Evolutionary conservation across 805 yeast genomes (phyloP), one percentile per base, ranked within the genome.

Genomic region (Hanseniaspora mollemarum): DNA sequence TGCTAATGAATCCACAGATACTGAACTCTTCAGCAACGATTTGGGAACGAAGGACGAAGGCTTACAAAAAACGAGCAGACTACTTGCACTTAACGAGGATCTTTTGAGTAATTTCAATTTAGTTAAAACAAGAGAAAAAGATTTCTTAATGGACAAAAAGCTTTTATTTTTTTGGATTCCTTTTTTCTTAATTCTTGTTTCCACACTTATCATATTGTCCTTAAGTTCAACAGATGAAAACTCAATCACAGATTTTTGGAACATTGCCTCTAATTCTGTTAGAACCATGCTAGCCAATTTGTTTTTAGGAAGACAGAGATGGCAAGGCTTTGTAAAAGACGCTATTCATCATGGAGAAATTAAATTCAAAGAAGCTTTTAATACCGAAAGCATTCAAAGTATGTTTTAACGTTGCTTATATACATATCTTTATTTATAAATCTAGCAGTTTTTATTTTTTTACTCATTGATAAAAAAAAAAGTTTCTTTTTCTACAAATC

Each of bases 81-180:
- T 73, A 69, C 44, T 64, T 62, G 25, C 60, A 62, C 40, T 63
- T 68, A 43, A 65, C 64, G 57, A 60, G 62, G 54, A 67, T 68
- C 55, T 68, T 69, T 15, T 49, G 29, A 49, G 26, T 18, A 37
- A 42, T 10, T 40, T 49, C 26, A 49, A 49, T 13, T 19, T 49
- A 5, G 25, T 49, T 59, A 68, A 66, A 55, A 71, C 71, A 54
- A 70, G 70, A 54, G 70, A 69, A 57, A 46, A 46, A 26, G 71
- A 70, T 46, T 67, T 75, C 53, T 68, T 67, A 58, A 83, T 86
- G 59, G 96, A 88, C 65, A 81, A 77, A 60, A 82, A 87, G 85
- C 71, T 88, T 55, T 67, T 86, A 54, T 85, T 88, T 63, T 87
- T 88, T 73, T 88, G 96, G 96, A 67, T 87, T 53, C 96, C 96